A percentile compares a stretch with the other conserved stretches of the same genome.
phyloP scores from a whole-genome alignment of 208 protist species.

The Leishmania tarentolae region DNA sequence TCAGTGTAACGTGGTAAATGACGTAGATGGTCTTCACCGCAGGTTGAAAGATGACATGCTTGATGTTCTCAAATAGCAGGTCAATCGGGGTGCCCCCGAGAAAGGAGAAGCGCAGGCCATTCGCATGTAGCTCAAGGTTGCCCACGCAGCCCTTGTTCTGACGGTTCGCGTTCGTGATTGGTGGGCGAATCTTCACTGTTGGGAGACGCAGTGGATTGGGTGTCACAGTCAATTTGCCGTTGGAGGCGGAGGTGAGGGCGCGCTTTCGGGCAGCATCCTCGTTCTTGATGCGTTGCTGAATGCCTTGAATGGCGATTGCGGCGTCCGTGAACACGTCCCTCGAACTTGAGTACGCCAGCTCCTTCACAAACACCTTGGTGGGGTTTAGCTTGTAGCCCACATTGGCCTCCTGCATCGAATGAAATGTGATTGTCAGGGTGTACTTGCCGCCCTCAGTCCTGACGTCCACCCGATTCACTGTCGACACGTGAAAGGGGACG shows the following conservation, averaged over 20 bases:
- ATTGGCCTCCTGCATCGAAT: conserved; percentile 80
- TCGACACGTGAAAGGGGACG: conserved; percentile 95
- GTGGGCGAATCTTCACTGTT: conserved; percentile 92
- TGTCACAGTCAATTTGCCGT: conserved; percentile 47
- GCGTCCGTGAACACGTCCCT: conserved; percentile 65
- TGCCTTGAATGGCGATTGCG: conserved; percentile 63
- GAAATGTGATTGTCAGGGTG: conserved; percentile 90
- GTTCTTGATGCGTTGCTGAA: conserved; percentile 78
- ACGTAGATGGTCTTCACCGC: conserved; percentile 91
- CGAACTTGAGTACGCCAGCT: conserved; percentile 74
- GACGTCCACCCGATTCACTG: conserved; percentile 94
- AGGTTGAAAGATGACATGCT: conserved; percentile 97
- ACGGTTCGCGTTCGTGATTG: conserved; percentile 58
- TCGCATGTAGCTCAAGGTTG: conserved; percentile 94
- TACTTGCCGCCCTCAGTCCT: conserved; percentile 77
- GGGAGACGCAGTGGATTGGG: conserved; percentile 65
- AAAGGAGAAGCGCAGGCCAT: conserved; percentile 95
- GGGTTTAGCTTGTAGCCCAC: conserved; percentile 82
- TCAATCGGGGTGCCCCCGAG: conserved; percentile 85
- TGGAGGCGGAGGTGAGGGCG: conserved; percentile 43
- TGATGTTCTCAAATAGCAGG: conserved; percentile 97
- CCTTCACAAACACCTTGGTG: conserved; percentile 87
- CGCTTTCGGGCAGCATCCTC: conserved; percentile 67
- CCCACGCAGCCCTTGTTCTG: conserved; percentile 87
- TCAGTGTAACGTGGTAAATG: conserved; percentile 97